Evolutionary conservation across 1,284 basidiomycete species (phyloP).

Genomic region (Malassezia yamatoensis): DNA sequence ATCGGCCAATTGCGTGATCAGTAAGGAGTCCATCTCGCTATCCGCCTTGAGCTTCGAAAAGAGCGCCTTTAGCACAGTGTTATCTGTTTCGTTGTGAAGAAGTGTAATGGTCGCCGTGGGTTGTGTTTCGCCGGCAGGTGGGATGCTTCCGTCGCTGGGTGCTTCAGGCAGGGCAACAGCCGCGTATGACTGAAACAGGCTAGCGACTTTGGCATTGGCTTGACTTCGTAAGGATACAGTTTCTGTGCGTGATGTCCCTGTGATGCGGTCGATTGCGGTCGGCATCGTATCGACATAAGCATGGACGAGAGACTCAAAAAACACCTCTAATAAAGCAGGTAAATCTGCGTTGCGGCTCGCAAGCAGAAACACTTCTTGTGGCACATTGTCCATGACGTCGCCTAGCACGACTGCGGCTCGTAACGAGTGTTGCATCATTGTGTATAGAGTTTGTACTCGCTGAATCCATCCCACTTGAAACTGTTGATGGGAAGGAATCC

Average conservation of each 20-base stretch:
- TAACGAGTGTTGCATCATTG: not conserved
- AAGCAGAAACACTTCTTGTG: not conserved
- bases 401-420: constrained; percentile 12
- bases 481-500: not conserved
- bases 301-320: constrained; percentile 6
- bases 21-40: constrained; percentile 7
- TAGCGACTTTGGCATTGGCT: too few relatives aligned
- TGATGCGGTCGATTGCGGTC: not conserved
- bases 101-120: constrained; percentile 10
- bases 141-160: not conserved
- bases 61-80: constrained; percentile 4
- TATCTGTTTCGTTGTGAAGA: constrained; percentile 4
- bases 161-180: not conserved
- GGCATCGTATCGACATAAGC: constrained; percentile 2
- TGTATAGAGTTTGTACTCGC: constrained; percentile 13
- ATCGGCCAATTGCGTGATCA: constrained; percentile 13
- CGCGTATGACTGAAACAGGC: constrained; percentile 8
- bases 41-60: constrained; percentile 1
- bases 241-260: not conserved
- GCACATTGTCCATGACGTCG: constrained; percentile 4
- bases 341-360: constrained; percentile 3
- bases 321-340: not conserved
- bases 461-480: not conserved
- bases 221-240: not conserved
- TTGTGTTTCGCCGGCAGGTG: constrained; percentile 1